Percentiles rank a stretch among this genome's conserved stretches.
Evolutionary conservation across 1,284 basidiomycete species (phyloP).

Genomic region (Ganoderma lingzhi): DNA sequence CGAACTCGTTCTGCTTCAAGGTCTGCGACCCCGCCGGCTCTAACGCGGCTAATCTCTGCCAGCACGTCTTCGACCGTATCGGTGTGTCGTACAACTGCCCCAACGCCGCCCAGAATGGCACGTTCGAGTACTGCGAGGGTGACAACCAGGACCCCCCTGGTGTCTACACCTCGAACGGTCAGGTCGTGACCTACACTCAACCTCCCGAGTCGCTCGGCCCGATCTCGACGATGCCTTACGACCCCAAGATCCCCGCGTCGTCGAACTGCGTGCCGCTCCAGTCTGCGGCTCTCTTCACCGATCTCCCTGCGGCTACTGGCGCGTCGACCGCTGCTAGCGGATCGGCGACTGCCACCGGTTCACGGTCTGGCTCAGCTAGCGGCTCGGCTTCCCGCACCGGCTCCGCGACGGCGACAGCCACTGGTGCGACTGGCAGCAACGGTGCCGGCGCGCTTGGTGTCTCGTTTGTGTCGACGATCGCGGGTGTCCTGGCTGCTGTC

Average conservation of each 20-base stretch:
- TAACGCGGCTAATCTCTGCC: conserved; percentile 52
- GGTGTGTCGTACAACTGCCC: conserved; percentile 61
- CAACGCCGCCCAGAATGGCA: conserved; percentile 46
- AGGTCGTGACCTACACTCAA: conserved; percentile 61
- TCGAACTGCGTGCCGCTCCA: conserved; percentile 69
- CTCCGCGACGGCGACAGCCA: conserved; percentile 28
- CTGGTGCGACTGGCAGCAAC: conserved; percentile 40
- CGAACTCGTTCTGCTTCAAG: conserved; percentile 58
- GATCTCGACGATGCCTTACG: conserved; percentile 68
- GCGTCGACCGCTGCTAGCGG: conserved; percentile 44
- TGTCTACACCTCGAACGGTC: conserved; percentile 55
- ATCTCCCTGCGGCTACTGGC: conserved; percentile 25
- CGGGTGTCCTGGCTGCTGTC: conserved; percentile 54
- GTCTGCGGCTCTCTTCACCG: conserved; percentile 59
- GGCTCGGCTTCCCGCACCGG: conserved; percentile 34
- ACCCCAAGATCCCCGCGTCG: conserved; percentile 62
- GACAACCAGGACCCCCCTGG: conserved; percentile 70
- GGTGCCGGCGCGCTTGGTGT: conserved; percentile 45
- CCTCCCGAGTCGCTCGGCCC: conserved; percentile 66
- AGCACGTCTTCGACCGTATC: conserved; percentile 57
- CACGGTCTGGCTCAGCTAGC: conserved; percentile 32
- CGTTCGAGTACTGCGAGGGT: conserved; percentile 58
- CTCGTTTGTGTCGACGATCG: conserved; percentile 48
- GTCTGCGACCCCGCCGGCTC: conserved; percentile 56
- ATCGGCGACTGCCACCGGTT: conserved; percentile 36